Evolutionary conservation across 768 basidiomycete genomes (phyloP).

Genomic region (Cystobasidiopsis lactophilus): DNA sequence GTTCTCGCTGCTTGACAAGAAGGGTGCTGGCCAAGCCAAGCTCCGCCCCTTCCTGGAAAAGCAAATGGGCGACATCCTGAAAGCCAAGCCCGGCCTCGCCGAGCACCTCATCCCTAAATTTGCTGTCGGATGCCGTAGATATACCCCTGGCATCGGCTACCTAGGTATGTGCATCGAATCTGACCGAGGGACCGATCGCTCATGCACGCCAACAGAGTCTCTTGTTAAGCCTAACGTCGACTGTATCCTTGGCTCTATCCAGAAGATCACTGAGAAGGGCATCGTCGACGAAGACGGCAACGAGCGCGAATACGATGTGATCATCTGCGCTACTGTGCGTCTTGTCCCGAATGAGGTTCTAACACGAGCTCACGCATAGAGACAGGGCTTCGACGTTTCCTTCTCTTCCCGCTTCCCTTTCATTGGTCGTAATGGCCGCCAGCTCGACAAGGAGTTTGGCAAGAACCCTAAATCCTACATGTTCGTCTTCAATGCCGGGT

Average conservation of each 20-base stretch:
- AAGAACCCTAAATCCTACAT: constrained; percentile 6
- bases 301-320: not conserved
- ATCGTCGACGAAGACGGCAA: not conserved
- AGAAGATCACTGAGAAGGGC: not conserved
- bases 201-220: not conserved
- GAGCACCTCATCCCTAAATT: too few relatives aligned
- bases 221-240: not conserved
- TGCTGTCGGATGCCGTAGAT: not conserved
- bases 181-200: not conserved
- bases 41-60: too few relatives aligned
- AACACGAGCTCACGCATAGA: not conserved
- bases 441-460: constrained; percentile 2
- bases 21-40: too few relatives aligned
- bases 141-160: constrained; percentile 5
- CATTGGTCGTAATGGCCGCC: constrained; percentile 5
- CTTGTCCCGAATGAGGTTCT: not conserved
- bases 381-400: constrained; percentile 9
- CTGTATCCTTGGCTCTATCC: not conserved
- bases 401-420: constrained; percentile 5
- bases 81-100: too few relatives aligned
- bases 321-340: not conserved
- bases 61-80: too few relatives aligned
- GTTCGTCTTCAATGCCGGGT: constrained; percentile 2
- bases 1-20: too few relatives aligned
- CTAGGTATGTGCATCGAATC: not conserved